Evolutionary conservation across 345 rosid species (phyloP).

Genomic region (Salix suchowensis): DNA sequence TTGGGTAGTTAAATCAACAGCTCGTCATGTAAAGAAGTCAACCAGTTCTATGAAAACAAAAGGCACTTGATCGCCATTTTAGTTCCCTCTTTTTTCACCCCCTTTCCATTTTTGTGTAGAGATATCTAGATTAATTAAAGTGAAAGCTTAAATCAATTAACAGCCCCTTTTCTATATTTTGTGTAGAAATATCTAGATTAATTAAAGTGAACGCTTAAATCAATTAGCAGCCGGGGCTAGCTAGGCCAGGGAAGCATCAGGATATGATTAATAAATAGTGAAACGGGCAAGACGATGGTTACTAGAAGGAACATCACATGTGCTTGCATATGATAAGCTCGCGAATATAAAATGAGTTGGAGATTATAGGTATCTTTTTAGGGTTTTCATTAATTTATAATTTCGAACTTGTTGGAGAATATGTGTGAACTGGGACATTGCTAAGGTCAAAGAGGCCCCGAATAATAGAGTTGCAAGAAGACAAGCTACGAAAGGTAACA

Average conservation of each 20-base stretch:
- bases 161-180: neutral
- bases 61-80: no score
- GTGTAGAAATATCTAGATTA: neutral
- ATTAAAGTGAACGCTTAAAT: neutral
- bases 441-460: slow-evolving; percentile 40
- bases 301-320: slow-evolving; percentile 48
- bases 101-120: neutral
- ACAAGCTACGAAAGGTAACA: slow-evolving; percentile 18
- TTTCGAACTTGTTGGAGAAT: slow-evolving; percentile 25
- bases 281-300: slow-evolving; percentile 27
- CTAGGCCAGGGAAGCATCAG: slow-evolving; percentile 7
- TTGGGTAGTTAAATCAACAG: neutral
- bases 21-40: neutral
- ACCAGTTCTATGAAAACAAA: neutral
- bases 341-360: slow-evolving; percentile 36
- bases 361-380: slow-evolving; percentile 17
- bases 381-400: slow-evolving; percentile 16
- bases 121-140: neutral
- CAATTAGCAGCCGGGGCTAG: neutral
- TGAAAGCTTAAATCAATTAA: neutral
- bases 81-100: neutral
- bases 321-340: slow-evolving; percentile 51
- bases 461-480: slow-evolving; percentile 29
- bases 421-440: slow-evolving; percentile 35
- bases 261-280: slow-evolving; percentile 3